Evolutionary conservation across 768 basidiomycete species (phyloP).

Genomic region (Agrocybe praecox): DNA sequence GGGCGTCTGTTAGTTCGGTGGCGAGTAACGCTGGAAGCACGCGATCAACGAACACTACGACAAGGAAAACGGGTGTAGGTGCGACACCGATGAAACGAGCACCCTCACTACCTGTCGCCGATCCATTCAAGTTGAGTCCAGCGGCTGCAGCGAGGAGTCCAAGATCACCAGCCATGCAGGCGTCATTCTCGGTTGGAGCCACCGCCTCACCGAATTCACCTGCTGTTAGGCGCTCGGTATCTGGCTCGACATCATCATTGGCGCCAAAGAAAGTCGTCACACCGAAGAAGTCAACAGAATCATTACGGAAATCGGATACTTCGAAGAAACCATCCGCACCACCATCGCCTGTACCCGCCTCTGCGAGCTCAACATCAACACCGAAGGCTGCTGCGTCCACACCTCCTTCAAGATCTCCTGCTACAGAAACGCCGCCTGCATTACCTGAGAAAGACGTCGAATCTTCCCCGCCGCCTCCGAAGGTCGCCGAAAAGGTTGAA

Average conservation of each 20-base stretch:
- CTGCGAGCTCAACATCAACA: neutral
- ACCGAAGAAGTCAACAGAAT: neutral
- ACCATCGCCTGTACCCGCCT: neutral
- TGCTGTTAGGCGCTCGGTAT: neutral
- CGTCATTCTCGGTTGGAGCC: neutral
- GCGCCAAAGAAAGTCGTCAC: slow-evolving; percentile 1
- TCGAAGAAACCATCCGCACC: neutral
- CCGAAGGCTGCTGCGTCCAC: neutral
- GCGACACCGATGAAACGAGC: slow-evolving; percentile 27
- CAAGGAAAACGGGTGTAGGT: slow-evolving; percentile 6
- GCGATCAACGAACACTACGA: slow-evolving; percentile 21
- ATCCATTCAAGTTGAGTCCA: slow-evolving; percentile 32
- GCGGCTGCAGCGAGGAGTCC: slow-evolving; percentile 16
- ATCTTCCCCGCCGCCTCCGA: neutral
- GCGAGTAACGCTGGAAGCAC: slow-evolving; percentile 24
- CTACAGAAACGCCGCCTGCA: slow-evolving; percentile 2
- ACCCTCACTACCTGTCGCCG: slow-evolving; percentile 26
- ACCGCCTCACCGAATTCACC: neutral
- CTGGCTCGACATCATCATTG: neutral
- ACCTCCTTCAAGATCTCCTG: neutral
- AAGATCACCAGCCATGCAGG: slow-evolving; percentile 1
- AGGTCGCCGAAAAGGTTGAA: neutral
- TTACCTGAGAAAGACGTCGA: slow-evolving; percentile 6
- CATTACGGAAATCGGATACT: neutral
- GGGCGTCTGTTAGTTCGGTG: slow-evolving; percentile 25